phyloP scores from a whole-genome alignment of 345 rosid genomes.

The Hypericum perforatum region DNA sequence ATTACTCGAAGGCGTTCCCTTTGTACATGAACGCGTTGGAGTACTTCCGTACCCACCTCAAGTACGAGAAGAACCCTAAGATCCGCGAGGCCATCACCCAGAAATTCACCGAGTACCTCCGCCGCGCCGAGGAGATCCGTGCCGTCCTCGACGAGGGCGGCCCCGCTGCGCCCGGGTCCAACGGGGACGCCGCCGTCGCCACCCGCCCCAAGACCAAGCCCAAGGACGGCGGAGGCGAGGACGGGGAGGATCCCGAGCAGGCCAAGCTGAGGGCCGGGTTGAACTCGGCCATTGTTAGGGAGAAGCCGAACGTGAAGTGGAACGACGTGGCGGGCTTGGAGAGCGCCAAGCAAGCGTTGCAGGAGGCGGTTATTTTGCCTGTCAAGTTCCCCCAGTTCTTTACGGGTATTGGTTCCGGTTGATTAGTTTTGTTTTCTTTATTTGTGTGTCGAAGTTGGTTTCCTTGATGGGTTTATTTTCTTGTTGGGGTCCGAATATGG shows the following conservation, averaged over 20 bases:
- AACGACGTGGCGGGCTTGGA: slow-evolving; percentile 90
- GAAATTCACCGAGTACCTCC: slow-evolving; percentile 81
- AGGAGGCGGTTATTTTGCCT: slow-evolving; percentile 93
- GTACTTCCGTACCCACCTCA: slow-evolving; percentile 88
- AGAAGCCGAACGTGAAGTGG: slow-evolving; percentile 87
- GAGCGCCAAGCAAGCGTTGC: slow-evolving; percentile 81
- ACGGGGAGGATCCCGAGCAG: slow-evolving; percentile 78
- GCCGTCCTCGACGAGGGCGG: slow-evolving; percentile 84
- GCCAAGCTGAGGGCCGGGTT: slow-evolving; percentile 71
- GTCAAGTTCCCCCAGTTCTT: slow-evolving; percentile 95
- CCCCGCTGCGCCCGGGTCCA: slow-evolving; percentile 55
- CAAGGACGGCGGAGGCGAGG: slow-evolving; percentile 45
- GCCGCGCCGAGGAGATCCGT: slow-evolving; percentile 95
- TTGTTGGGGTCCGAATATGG: background rate
- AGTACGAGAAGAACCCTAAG: slow-evolving; percentile 92
- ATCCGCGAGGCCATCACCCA: slow-evolving; percentile 72
- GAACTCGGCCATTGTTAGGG: slow-evolving; percentile 75
- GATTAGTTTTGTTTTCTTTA: background rate
- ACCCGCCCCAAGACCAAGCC: slow-evolving; percentile 63
- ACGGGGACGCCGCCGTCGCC: slow-evolving; percentile 71
- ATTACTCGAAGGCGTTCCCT: slow-evolving; percentile 78
- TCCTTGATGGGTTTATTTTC: background rate
- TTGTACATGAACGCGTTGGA: slow-evolving; percentile 90
- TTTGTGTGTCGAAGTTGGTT: background rate
- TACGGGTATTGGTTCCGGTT: slow-evolving; percentile 38